Evolutionary conservation across 495 filamentous ascomycete genomes (phyloP), one percentile per base, ranked within the genome.

Genomic region (Hypoxylon fuscum): DNA sequence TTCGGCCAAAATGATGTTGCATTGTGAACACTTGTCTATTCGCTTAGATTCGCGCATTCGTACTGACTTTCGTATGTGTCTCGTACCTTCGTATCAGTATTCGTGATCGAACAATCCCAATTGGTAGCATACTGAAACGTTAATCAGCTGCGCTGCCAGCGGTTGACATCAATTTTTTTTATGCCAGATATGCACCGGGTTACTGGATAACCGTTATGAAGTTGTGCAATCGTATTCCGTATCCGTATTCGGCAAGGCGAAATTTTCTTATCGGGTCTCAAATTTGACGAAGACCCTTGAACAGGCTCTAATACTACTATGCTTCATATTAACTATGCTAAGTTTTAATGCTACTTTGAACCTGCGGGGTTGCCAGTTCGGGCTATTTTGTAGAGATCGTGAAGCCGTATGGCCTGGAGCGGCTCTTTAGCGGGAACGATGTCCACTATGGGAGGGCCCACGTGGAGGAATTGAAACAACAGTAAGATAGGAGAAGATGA

Each of bases 241-340:
- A 66, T 66, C 62, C 62, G 62, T 66, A 66, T 61, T 66, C 62
- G 56, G 51, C 25, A 42, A 14, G 18, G 37, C 1, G 12, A 22
- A 5, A 44, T 23, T 17, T n/a, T 40, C 2, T 49, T 29, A 60
- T 52, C 56, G 46, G 47, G 34, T 21, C 18, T 51, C 10, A 29
- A 41, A 51, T 55, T 51, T 51, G 37, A 42, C 42, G 15, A 32
- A 34, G 22, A 31, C 20, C 20, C 40, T 14, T 20, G 43, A 18
- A 18, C 14, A 31, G 15, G 4, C 14, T 27, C 5, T 20, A 52
- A 64, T 64, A 38, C 54, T 48, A 59, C 55, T 51, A 22, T 48
- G 47, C n/a, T 31, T 31, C 17, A 35, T 38, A 25, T 15, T n/a
- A n/a, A n/a, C n/a, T n/a, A n/a, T n/a, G n/a, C n/a, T n/a, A 44